Conservation (phyloP, 768 basidiomycete genomes). For the Leccinum imitatum region DNA sequence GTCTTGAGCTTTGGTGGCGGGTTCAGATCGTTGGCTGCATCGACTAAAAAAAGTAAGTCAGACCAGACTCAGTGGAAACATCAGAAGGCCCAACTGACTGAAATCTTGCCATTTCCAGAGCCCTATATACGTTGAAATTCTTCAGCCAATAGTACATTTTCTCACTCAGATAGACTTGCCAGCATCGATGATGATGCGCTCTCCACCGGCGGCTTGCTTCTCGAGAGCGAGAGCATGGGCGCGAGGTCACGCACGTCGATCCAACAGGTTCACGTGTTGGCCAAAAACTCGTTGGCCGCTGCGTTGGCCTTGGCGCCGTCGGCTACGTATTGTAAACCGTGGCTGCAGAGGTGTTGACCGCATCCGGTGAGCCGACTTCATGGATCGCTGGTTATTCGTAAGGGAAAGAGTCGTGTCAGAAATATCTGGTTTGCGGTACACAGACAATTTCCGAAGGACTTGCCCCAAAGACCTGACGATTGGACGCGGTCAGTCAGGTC, state of each 20-base stretch:
- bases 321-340: conserved; percentile 36
- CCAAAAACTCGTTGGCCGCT: conserved; percentile 26
- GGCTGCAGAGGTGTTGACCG: conserved; percentile 42
- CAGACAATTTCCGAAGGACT: neutral
- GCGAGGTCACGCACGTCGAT: conserved; percentile 59
- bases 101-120: conserved; percentile 34
- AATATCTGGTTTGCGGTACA: neutral
- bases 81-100: conserved; percentile 16
- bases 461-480: conserved; percentile 32
- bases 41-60: conserved; percentile 27
- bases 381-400: conserved; percentile 42
- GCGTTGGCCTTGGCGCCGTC: conserved; percentile 19
- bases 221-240: conserved; percentile 52
- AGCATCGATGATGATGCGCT: conserved; percentile 54
- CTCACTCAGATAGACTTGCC: conserved; percentile 19
- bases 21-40: conserved; percentile 35
- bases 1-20: conserved; percentile 33
- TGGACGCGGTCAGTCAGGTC: neutral
- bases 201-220: conserved; percentile 50
- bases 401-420: neutral
- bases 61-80: neutral
- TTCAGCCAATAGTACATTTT: neutral
- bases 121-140: conserved; percentile 8
- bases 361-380: conserved; percentile 33
- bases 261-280: conserved; percentile 34